These are phyloP conservation scores for Intubia oerlemansii DNA, from an alignment of 2,329 filamentous ascomycete genomes.

Conservation along the genomic window DNA sequence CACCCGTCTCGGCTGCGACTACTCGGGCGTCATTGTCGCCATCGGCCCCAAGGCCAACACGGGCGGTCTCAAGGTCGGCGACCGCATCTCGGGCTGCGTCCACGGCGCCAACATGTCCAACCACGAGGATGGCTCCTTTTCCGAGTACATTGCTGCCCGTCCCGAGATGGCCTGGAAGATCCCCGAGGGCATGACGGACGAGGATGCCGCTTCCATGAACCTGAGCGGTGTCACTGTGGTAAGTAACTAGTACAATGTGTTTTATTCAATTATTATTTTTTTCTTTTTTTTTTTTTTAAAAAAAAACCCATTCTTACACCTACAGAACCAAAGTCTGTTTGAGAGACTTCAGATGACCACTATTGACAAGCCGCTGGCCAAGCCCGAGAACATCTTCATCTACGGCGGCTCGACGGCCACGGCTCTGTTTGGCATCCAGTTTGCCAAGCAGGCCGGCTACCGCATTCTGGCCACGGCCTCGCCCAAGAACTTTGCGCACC, in stretches of 20 bases:
- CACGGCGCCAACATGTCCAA: slow-evolving; percentile 17
- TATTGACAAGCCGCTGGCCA: slow-evolving; percentile 5
- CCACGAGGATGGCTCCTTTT: slow-evolving; percentile 22
- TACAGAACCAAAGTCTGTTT: slow-evolving; percentile 24
- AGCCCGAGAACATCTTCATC: slow-evolving; percentile 18
- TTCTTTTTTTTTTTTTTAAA: too few species aligned
- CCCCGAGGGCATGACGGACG: slow-evolving; percentile 22
- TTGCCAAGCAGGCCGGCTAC: slow-evolving; percentile 19
- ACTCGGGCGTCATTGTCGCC: slow-evolving; percentile 22
- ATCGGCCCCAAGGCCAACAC: slow-evolving; percentile 21
- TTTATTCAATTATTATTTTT: too few species aligned
- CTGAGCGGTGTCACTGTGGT: too few species aligned
- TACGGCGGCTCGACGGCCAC: slow-evolving; percentile 32
- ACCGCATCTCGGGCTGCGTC: slow-evolving; percentile 21
- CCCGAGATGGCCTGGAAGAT: slow-evolving; percentile 20
- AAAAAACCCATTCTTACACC: too few species aligned
- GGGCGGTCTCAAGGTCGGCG: slow-evolving; percentile 22
- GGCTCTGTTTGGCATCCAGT: slow-evolving; percentile 27
- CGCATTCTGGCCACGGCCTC: slow-evolving; percentile 19
- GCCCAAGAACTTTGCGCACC: slow-evolving; percentile 16
- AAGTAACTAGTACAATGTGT: too few species aligned
- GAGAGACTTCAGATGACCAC: slow-evolving; percentile 20
- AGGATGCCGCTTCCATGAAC: slow-evolving; percentile 23
- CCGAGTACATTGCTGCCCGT: slow-evolving; percentile 17
- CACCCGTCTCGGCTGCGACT: slow-evolving; percentile 19